These are phyloP conservation scores for Heliamphora exappendiculata DNA, from an alignment of 148 eudicot species.

Conservation along the genomic window DNA sequence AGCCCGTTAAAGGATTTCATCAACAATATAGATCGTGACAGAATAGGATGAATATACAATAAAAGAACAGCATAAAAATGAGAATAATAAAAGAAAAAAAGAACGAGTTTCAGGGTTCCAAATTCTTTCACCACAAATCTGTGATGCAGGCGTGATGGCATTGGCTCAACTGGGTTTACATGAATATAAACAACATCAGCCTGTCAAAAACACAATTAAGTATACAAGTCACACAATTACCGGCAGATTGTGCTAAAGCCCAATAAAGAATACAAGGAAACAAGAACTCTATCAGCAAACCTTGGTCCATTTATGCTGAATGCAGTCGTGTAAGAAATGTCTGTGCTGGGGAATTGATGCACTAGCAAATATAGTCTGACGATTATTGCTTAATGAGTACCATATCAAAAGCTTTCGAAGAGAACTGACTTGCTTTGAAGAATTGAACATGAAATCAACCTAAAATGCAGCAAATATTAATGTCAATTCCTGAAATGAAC, in stretches of 20 bases:
- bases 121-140: slow-evolving; percentile 61
- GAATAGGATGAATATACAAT: background rate
- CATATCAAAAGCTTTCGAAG: slow-evolving; percentile 65
- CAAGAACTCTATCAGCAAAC: slow-evolving; percentile 25
- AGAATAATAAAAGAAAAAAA: background rate
- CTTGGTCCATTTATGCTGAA: slow-evolving; percentile 98
- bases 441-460: slow-evolving; percentile 93
- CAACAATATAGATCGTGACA: background rate
- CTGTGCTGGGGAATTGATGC: slow-evolving; percentile 94
- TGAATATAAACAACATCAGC: slow-evolving; percentile 72
- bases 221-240: slow-evolving; percentile 9
- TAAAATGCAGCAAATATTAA: slow-evolving; percentile 16
- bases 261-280: slow-evolving; percentile 6
- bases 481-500: background rate
- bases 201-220: slow-evolving; percentile 31
- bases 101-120: background rate
- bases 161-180: slow-evolving; percentile 79
- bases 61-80: background rate
- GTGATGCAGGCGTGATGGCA: slow-evolving; percentile 73
- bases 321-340: slow-evolving; percentile 70
- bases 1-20: background rate
- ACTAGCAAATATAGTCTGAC: slow-evolving; percentile 95
- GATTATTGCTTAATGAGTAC: slow-evolving; percentile 55
- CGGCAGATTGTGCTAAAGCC: background rate
- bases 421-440: slow-evolving; percentile 65